A percentile compares a stretch with the other conserved stretches of the same genome.
These are phyloP conservation scores for Sarocladiaceae sp. DNA, from an alignment of 2,329 filamentous ascomycete genomes.

Conservation along the genomic window DNA sequence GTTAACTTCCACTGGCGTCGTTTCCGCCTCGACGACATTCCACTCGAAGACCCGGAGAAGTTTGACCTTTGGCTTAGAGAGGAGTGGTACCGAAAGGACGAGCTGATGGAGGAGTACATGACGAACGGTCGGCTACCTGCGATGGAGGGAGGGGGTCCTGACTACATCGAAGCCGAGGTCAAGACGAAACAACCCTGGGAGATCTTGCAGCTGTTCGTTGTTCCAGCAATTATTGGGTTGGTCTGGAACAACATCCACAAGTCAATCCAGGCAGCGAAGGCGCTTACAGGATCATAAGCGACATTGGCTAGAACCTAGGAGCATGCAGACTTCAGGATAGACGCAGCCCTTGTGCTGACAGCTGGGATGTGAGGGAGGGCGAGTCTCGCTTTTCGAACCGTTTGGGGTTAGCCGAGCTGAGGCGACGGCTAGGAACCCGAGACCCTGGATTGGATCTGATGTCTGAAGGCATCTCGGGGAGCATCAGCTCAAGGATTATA, in stretches of 20 bases:
- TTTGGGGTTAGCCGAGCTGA: not conserved
- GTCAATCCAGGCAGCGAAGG: constrained; percentile 15
- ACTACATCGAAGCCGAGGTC: constrained; percentile 53
- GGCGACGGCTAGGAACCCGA: not conserved
- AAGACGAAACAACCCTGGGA: constrained; percentile 48
- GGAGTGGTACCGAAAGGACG: constrained; percentile 89
- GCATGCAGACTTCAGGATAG: not conserved
- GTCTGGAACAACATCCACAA: constrained; percentile 32
- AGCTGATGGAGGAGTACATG: constrained; percentile 75
- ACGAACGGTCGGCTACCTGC: constrained; percentile 74
- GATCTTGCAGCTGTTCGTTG: constrained; percentile 47
- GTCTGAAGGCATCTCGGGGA: not conserved
- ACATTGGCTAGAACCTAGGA: not conserved
- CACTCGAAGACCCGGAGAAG: constrained; percentile 62
- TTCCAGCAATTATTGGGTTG: constrained; percentile 38
- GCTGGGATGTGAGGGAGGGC: no score
- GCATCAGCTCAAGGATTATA: not conserved
- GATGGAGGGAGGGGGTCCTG: constrained; percentile 44
- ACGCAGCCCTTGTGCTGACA: constrained; percentile 4
- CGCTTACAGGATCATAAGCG: not conserved
- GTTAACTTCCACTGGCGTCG: constrained; percentile 96
- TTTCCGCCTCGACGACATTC: constrained; percentile 74
- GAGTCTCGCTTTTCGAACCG: not conserved
- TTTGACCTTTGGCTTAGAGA: constrained; percentile 84
- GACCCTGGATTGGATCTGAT: not conserved